Conservation (phyloP, 345 rosid genomes). For the Acer yangbiense region DNA sequence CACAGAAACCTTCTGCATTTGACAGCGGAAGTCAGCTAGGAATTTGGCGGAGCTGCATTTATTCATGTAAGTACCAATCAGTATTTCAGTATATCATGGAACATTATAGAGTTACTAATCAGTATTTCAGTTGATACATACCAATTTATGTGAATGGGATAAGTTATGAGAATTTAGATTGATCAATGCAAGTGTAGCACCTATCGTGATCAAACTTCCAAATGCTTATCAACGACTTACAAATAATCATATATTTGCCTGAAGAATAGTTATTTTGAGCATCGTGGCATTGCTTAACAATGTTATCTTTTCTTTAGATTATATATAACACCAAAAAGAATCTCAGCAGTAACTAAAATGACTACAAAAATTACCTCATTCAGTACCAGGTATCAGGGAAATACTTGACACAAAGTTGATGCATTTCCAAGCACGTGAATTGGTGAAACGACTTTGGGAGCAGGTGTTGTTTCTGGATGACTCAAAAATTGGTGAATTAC, state of each 20-base stretch:
- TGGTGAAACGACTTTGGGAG: conserved; percentile 34
- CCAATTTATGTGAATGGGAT: background rate
- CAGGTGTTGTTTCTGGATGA: conserved; percentile 34
- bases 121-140: no score
- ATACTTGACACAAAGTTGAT: conserved; percentile 20
- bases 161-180: background rate
- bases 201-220: no score
- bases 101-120: no score
- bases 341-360: background rate
- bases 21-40: background rate
- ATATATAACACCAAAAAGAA: no score
- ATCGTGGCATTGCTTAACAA: no score
- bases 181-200: no score
- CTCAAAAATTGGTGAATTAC: conserved; percentile 24
- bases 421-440: conserved; percentile 29
- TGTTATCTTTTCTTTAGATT: no score
- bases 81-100: no score
- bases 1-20: conserved; percentile 16
- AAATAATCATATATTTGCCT: no score
- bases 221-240: no score
- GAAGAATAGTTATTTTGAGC: no score
- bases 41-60: conserved; percentile 19
- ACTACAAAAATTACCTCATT: background rate
- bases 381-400: conserved; percentile 39
- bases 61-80: conserved; percentile 25